A percentile compares a stretch with the other conserved stretches of the same genome.
Conservation (phyloP, 164 flowering plant genomes). For the Litsea cubeba region DNA sequence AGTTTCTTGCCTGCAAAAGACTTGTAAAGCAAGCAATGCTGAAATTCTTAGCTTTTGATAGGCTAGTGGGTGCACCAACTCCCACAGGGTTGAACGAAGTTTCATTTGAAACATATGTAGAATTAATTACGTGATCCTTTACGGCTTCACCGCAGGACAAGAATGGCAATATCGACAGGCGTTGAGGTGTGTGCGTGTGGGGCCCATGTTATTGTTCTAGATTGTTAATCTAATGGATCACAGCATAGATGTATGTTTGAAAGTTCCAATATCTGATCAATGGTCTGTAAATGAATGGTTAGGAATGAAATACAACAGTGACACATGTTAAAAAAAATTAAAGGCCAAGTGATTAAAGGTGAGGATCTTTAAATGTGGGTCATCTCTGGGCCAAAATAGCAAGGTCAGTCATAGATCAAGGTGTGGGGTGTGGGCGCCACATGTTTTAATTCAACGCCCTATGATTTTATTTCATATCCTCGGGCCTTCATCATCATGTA, state of each 20-base stretch:
- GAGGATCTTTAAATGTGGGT: too few relatives aligned
- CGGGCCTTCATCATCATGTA: not conserved
- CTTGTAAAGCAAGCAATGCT: constrained; percentile 37
- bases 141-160: not conserved
- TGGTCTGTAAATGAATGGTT: not conserved
- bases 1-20: constrained; percentile 19
- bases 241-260: not conserved
- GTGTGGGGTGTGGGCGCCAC: not conserved
- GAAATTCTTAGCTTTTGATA: constrained; percentile 16
- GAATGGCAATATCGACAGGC: not conserved
- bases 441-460: not conserved
- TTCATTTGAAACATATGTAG: not conserved
- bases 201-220: not conserved
- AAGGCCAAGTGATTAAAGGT: too few relatives aligned
- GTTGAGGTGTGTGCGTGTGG: not conserved
- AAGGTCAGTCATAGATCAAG: not conserved
- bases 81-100: constrained; percentile 28
- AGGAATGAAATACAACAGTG: not conserved
- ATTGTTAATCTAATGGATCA: not conserved
- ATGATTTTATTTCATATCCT: not conserved
- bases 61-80: constrained; percentile 72
- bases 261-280: not conserved
- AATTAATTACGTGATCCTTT: not conserved
- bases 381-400: not conserved
- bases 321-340: not conserved